Percentiles rank a stretch among this genome's conserved stretches.
phyloP scores from a whole-genome alignment of 2,329 filamentous ascomycete species.

The Diaporthe amygdali region DNA sequence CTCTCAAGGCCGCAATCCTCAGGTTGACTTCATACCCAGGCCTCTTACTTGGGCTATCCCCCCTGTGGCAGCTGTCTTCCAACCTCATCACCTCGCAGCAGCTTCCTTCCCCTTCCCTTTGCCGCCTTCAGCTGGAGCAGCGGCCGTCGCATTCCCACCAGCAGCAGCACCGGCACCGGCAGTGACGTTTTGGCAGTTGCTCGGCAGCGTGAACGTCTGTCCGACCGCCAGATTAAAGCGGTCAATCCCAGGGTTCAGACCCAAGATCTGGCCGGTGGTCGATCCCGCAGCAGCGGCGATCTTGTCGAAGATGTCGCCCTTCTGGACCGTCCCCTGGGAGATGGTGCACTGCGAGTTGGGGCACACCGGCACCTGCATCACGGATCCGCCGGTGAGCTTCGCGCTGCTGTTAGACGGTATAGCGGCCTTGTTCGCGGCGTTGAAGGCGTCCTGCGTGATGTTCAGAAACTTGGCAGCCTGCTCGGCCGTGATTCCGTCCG shows the following conservation, averaged over 20 bases:
- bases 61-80: background rate
- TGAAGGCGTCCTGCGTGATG: constrained; percentile 18
- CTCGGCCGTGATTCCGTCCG: background rate
- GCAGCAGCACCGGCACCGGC: background rate
- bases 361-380: constrained; percentile 16
- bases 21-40: background rate
- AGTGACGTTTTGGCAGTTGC: constrained; percentile 17
- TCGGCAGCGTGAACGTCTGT: constrained; percentile 16
- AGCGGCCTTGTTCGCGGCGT: background rate
- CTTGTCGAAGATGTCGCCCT: constrained; percentile 11
- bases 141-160: background rate
- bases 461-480: constrained; percentile 14
- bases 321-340: background rate
- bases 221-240: background rate
- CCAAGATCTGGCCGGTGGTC: constrained; percentile 17
- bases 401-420: background rate
- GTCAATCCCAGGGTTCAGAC: constrained; percentile 13
- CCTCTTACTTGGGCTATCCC: background rate
- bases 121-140: background rate
- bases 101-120: background rate
- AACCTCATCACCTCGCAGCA: background rate
- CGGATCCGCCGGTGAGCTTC: background rate
- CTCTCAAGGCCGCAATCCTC: background rate
- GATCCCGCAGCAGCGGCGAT: background rate
- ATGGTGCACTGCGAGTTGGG: constrained; percentile 18